Percentiles rank a stretch among this genome's conserved stretches.
These are phyloP conservation scores for Protomyces inouyei DNA, from an alignment of 1,139 yeast genomes.

Conservation along the genomic window DNA sequence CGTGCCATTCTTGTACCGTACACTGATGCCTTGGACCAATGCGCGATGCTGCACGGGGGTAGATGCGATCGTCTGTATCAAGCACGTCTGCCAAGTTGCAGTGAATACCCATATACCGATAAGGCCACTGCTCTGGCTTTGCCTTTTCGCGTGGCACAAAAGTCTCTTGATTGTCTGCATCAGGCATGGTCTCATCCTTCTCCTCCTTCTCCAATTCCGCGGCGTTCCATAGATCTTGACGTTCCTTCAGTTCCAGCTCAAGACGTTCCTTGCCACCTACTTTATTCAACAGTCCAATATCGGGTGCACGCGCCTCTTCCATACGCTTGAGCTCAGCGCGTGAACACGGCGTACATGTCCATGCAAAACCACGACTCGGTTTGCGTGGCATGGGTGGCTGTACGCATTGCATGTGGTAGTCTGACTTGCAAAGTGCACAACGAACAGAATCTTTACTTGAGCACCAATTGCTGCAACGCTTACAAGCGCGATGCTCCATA, in stretches of 20 bases:
- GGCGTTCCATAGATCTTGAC: neutral
- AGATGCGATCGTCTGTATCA: slow-evolving; percentile 73
- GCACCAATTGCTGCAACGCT: slow-evolving; percentile 80
- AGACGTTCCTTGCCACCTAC: neutral
- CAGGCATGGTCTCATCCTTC: neutral
- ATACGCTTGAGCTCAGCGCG: slow-evolving; percentile 44
- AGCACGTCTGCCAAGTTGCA: slow-evolving; percentile 72
- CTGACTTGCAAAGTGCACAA: slow-evolving; percentile 70
- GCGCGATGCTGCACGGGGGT: slow-evolving; percentile 76
- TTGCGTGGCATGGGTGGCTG: slow-evolving; percentile 77
- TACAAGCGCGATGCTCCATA: slow-evolving; percentile 64
- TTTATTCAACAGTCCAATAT: neutral
- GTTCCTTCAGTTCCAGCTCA: neutral
- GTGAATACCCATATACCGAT: slow-evolving; percentile 74
- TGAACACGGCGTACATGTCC: slow-evolving; percentile 86
- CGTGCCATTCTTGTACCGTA: slow-evolving; percentile 62
- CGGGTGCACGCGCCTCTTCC: slow-evolving; percentile 37
- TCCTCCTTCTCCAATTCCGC: neutral
- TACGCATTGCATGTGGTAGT: slow-evolving; percentile 76
- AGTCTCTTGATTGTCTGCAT: neutral
- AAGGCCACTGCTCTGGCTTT: slow-evolving; percentile 53
- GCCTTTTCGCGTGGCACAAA: slow-evolving; percentile 38
- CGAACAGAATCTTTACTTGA: slow-evolving; percentile 66
- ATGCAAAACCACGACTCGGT: slow-evolving; percentile 83
- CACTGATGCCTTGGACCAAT: slow-evolving; percentile 74